phyloP scores from a whole-genome alignment of 2,329 filamentous ascomycete genomes.

The Botrytis fragariae region DNA sequence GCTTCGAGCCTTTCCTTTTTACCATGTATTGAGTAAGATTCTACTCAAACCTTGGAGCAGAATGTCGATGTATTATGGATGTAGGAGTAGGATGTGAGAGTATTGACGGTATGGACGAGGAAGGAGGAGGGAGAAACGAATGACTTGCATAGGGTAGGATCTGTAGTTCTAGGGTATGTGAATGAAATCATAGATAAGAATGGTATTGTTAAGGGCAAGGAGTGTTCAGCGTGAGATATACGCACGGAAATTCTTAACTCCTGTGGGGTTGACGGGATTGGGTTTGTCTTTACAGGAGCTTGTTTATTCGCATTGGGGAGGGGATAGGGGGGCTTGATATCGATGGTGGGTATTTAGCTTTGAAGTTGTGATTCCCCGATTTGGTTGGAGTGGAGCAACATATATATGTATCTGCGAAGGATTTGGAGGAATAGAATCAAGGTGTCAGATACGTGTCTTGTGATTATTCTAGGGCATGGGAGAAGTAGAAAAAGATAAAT shows the following conservation, averaged over 20 bases:
- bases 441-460: fast-evolving
- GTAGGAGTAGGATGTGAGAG: not conserved
- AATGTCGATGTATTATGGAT: not conserved
- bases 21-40: not conserved
- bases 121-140: not conserved
- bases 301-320: not conserved
- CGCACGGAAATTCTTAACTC: not conserved
- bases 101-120: not conserved
- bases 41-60: not conserved
- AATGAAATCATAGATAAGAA: not conserved
- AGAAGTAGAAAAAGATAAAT: not conserved
- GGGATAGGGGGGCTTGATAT: not conserved
- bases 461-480: fast-evolving
- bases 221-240: not conserved
- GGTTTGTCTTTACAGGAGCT: not conserved
- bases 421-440: not conserved
- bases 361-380: not conserved
- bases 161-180: not conserved
- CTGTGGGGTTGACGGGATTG: not conserved
- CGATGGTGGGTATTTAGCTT: not conserved
- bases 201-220: not conserved
- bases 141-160: not conserved
- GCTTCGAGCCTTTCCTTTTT: not conserved
- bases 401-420: not conserved
- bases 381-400: not conserved